These are phyloP conservation scores for Trichocladium antarcticum DNA, from an alignment of 495 filamentous ascomycete genomes.

Conservation along the genomic window DNA sequence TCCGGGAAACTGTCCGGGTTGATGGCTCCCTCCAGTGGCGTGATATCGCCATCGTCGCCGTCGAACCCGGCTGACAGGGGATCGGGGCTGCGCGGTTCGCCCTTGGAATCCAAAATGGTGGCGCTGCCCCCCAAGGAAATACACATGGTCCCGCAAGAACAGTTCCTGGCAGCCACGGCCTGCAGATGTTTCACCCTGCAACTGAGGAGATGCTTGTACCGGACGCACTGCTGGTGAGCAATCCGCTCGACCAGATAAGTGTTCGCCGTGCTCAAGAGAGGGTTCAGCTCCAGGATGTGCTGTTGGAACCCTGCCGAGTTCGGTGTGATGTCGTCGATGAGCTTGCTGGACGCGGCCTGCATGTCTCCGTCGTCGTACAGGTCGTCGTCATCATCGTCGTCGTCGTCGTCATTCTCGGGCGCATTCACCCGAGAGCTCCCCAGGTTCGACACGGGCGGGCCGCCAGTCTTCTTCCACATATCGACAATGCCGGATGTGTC, in stretches of 20 bases:
- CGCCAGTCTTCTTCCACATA: conserved; percentile 45
- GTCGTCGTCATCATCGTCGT: conserved; percentile 40
- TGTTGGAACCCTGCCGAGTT: conserved; percentile 65
- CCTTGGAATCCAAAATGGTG: conserved; percentile 33
- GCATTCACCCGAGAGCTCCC: conserved; percentile 27
- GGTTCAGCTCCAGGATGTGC: conserved; percentile 64
- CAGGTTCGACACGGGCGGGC: conserved; percentile 47
- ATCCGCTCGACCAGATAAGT: conserved; percentile 71
- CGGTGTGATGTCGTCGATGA: conserved; percentile 52
- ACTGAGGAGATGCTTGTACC: conserved; percentile 70
- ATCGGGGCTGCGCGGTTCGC: conserved; percentile 29
- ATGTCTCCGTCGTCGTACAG: conserved; percentile 41
- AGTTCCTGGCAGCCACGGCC: conserved; percentile 43
- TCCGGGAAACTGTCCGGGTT: conserved; percentile 58
- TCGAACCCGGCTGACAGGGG: conserved; percentile 36
- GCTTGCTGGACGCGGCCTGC: conserved; percentile 34
- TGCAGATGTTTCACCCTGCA: conserved; percentile 59
- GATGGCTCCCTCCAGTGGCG: conserved; percentile 54
- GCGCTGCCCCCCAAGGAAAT: conserved; percentile 49
- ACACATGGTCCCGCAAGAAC: conserved; percentile 52
- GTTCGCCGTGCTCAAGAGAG: conserved; percentile 33
- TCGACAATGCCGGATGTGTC: conserved; percentile 43
- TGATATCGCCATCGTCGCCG: conserved; percentile 52
- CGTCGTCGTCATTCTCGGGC: conserved; percentile 23
- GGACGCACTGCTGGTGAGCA: conserved; percentile 62